A percentile compares a stretch with the other conserved stretches of the same genome.
phyloP scores from a whole-genome alignment of 208 protist genomes.

The Porcisia hertigi region DNA sequence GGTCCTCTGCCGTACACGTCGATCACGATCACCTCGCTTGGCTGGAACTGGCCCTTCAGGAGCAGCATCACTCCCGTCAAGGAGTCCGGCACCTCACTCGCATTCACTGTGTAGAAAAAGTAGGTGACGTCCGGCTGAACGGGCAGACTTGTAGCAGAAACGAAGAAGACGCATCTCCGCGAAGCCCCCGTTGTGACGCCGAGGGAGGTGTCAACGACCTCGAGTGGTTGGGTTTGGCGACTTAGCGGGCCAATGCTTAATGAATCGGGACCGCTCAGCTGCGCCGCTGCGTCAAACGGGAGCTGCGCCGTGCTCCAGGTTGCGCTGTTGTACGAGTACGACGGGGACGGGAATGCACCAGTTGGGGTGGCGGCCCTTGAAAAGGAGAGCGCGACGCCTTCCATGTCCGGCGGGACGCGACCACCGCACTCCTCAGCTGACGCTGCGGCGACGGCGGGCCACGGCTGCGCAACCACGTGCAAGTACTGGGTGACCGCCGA shows the following conservation, averaged over 20 bases:
- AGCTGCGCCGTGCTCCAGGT: constrained; percentile 15
- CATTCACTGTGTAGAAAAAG: constrained; percentile 32
- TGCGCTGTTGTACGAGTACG: constrained; percentile 23
- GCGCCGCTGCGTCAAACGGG: constrained; percentile 13
- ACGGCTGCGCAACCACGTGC: constrained; percentile 19
- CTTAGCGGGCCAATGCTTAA: constrained; percentile 32
- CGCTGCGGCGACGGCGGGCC: constrained; percentile 1
- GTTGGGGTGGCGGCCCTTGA: constrained; percentile 22
- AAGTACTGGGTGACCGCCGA: constrained; percentile 8
- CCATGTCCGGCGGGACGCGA: constrained; percentile 11
- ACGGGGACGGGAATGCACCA: constrained; percentile 24
- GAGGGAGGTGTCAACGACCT: constrained; percentile 38
- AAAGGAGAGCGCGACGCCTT: constrained; percentile 10
- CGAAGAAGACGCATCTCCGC: constrained; percentile 55
- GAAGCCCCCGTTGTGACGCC: constrained; percentile 25
- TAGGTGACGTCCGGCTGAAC: constrained; percentile 16
- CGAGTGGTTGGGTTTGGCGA: constrained; percentile 13
- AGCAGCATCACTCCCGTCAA: constrained; percentile 24
- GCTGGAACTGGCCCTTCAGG: constrained; percentile 31
- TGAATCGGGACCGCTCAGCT: constrained; percentile 12
- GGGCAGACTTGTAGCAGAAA: constrained; percentile 20
- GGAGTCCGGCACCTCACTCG: constrained; percentile 8
- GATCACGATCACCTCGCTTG: constrained; percentile 26
- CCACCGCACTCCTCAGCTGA: constrained; percentile 22
- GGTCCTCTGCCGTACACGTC: constrained; percentile 21